phyloP scores from a whole-genome alignment of 306 rosid genomes.

The Casuarina cunninghamiana region DNA sequence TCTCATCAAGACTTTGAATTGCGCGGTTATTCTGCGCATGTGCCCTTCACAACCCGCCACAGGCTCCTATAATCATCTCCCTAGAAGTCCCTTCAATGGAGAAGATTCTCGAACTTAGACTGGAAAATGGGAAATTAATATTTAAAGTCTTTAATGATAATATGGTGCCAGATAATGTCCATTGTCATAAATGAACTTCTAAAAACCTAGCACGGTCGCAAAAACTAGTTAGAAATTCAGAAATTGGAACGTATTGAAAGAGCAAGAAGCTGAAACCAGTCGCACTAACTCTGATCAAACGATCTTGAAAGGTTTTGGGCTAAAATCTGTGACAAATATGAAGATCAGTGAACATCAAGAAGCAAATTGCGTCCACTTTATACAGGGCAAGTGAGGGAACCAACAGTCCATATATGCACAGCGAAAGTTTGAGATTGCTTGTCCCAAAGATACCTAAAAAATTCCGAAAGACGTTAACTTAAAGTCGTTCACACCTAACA shows the following conservation, averaged over 20 bases:
- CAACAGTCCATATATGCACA: constrained; percentile 21
- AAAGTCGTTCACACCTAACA: constrained; percentile 58
- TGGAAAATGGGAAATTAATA: too few relatives aligned
- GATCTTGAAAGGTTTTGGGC: background rate
- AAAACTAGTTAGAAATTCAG: constrained; percentile 22
- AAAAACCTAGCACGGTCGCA: background rate
- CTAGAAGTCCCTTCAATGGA: too few relatives aligned
- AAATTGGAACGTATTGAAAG: constrained; percentile 39
- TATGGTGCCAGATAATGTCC: too few relatives aligned
- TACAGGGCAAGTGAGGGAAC: constrained; percentile 35
- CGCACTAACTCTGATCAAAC: background rate
- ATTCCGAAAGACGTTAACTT: constrained; percentile 46
- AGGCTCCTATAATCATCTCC: too few relatives aligned
- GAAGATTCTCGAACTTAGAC: too few relatives aligned
- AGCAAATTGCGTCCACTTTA: constrained; percentile 23
- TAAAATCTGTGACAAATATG: constrained; percentile 8
- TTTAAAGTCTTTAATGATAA: too few relatives aligned
- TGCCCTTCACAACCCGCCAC: too few relatives aligned
- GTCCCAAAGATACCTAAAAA: constrained; percentile 58
- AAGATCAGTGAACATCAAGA: constrained; percentile 19
- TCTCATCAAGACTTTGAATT: too few relatives aligned
- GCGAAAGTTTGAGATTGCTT: constrained; percentile 88
- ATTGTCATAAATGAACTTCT: too few relatives aligned
- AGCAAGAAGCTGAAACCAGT: constrained; percentile 29
- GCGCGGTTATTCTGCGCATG: too few relatives aligned